Percentiles rank a stretch among this genome's conserved stretches.
These are phyloP conservation scores for Xanthoceras sorbifolium DNA, from an alignment of 345 rosid species.

Conservation along the genomic window DNA sequence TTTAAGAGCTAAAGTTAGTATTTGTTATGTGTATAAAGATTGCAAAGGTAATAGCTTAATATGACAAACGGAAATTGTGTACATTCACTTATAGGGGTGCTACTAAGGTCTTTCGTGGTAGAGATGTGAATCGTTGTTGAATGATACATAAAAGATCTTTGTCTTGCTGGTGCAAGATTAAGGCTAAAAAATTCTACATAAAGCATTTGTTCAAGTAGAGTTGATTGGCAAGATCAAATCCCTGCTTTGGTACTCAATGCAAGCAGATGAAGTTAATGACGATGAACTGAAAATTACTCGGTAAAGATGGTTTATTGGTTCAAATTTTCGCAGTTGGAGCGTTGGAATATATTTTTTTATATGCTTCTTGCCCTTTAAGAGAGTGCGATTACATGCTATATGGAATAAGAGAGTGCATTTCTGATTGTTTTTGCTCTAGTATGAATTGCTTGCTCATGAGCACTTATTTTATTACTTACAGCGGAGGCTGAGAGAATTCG, in stretches of 20 bases:
- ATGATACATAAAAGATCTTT: background rate
- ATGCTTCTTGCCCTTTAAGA: background rate
- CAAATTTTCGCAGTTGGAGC: background rate
- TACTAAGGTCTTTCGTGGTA: background rate
- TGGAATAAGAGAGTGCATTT: background rate
- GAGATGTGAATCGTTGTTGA: slow-evolving; percentile 4
- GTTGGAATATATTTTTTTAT: background rate
- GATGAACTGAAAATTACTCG: background rate
- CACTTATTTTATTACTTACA: slow-evolving; percentile 28
- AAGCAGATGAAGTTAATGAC: background rate
- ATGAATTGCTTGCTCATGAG: background rate
- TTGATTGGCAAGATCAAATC: background rate
- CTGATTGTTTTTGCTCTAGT: slow-evolving; percentile 3
- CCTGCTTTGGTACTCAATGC: background rate
- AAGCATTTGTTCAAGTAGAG: background rate
- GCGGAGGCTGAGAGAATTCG: slow-evolving; percentile 95
- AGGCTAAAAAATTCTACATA: background rate
- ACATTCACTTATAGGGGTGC: too few relatives aligned
- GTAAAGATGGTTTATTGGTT: background rate
- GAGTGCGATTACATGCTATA: background rate
- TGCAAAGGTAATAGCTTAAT: too few relatives aligned
- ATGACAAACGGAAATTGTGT: too few relatives aligned
- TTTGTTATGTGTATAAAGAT: too few relatives aligned
- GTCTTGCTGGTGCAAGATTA: background rate
- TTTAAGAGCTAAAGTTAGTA: background rate